Conservation (phyloP, 2,329 filamentous ascomycete genomes). For the Cercospora zeae-maydis region DNA sequence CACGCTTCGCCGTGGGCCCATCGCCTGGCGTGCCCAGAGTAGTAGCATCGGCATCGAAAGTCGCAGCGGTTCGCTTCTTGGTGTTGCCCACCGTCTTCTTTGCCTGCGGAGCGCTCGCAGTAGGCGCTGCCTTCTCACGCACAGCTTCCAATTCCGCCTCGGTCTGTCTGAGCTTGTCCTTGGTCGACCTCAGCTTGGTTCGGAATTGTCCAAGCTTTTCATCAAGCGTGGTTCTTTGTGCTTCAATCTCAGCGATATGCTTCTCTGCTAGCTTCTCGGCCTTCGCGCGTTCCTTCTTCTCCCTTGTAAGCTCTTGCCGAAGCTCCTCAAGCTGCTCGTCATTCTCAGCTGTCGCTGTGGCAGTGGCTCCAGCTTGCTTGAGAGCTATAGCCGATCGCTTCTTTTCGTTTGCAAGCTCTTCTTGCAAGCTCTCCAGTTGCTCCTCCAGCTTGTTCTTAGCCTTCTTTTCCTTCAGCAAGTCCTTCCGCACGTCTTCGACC, state of each 20-base stretch:
- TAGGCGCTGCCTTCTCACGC: constrained; percentile 37
- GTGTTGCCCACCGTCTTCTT: constrained; percentile 36
- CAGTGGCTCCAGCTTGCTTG: constrained; percentile 42
- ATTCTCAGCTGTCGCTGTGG: constrained; percentile 40
- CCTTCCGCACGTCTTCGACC: constrained; percentile 34
- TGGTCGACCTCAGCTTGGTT: constrained; percentile 65
- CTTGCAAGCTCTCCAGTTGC: constrained; percentile 33
- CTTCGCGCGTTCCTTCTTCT: constrained; percentile 52
- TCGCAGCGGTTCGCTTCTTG: constrained; percentile 43
- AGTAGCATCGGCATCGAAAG: constrained; percentile 47
- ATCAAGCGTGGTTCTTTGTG: constrained; percentile 62
- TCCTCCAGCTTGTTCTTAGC: constrained; percentile 37
- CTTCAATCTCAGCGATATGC: constrained; percentile 58
- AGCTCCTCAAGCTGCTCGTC: constrained; percentile 47
- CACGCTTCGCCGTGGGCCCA: constrained; percentile 46
- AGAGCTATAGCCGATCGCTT: constrained; percentile 38
- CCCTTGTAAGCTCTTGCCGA: constrained; percentile 49
- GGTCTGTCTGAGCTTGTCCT: constrained; percentile 68
- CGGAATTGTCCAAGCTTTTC: constrained; percentile 67
- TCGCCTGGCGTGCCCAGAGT: constrained; percentile 50
- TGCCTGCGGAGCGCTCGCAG: constrained; percentile 36
- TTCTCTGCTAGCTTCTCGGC: constrained; percentile 54
- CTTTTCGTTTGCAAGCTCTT: constrained; percentile 36
- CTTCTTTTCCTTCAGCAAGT: constrained; percentile 36
- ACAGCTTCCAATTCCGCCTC: constrained; percentile 49